Evolutionary conservation across 1,284 basidiomycete species (phyloP).

Genomic region (Leccinum laetum): DNA sequence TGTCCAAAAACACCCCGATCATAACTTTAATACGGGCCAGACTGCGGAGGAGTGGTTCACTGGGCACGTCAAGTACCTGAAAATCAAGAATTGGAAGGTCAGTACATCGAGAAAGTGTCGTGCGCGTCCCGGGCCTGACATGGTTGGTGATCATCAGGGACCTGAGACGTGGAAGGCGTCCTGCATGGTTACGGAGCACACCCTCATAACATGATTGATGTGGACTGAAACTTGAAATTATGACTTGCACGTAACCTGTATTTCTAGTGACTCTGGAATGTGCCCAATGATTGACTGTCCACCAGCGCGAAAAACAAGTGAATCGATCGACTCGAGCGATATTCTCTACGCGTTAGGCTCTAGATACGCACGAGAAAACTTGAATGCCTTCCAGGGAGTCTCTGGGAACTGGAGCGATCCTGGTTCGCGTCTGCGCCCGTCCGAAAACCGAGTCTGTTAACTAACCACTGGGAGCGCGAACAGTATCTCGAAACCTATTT

Average conservation of each 20-base stretch:
- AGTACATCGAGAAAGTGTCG: neutral
- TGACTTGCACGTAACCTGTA: neutral
- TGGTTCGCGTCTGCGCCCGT: no score
- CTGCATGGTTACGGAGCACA: neutral
- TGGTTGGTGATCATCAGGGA: neutral
- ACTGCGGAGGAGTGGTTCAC: neutral
- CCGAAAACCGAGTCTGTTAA: no score
- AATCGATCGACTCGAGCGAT: no score
- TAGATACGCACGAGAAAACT: no score
- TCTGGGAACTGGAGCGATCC: no score
- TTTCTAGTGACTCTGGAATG: neutral
- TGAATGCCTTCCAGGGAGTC: no score
- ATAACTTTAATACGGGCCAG: neutral
- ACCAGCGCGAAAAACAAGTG: no score
- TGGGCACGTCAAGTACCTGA: neutral
- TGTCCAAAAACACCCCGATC: neutral
- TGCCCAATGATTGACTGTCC: no score
- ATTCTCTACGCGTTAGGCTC: no score
- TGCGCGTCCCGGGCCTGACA: neutral
- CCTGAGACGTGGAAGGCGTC: neutral
- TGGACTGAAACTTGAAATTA: neutral
- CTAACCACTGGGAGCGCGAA: no score
- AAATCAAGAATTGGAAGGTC: neutral
- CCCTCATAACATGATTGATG: constrained; percentile 13
- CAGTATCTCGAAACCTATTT: no score